Conservation (phyloP, 2,329 filamentous ascomycete genomes). For the Penicillium thymicola region DNA sequence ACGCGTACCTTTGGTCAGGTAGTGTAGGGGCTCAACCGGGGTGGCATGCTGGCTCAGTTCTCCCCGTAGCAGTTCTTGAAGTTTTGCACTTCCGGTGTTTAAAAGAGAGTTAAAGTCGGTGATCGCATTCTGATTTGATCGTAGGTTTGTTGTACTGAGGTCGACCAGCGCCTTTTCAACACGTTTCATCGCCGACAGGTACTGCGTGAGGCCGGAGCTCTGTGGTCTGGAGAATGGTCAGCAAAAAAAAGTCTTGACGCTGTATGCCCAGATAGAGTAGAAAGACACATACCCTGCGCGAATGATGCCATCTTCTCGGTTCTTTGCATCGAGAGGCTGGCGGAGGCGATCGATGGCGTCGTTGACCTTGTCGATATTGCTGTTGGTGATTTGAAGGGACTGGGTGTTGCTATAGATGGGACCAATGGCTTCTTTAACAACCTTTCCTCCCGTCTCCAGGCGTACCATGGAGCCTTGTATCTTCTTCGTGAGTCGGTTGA, state of each 20-base stretch:
- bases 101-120: conserved; percentile 74
- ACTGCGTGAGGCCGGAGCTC: conserved; percentile 75
- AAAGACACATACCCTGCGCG: conserved; percentile 60
- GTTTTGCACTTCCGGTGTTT: conserved; percentile 72
- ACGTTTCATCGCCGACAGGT: conserved; percentile 84
- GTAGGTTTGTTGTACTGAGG: conserved; percentile 84
- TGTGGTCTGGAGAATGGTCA: conserved; percentile 56
- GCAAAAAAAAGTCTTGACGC: background rate
- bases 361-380: conserved; percentile 83
- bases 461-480: conserved; percentile 83
- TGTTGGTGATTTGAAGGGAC: conserved; percentile 79
- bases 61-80: conserved; percentile 80
- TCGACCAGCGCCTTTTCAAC: conserved; percentile 79
- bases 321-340: conserved; percentile 88
- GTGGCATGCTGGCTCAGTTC: conserved; percentile 74
- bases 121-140: conserved; percentile 86
- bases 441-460: conserved; percentile 83
- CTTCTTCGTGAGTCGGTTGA: conserved; percentile 88
- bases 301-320: conserved; percentile 87
- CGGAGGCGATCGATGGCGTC: conserved; percentile 83
- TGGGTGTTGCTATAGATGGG: conserved; percentile 92
- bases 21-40: conserved; percentile 84
- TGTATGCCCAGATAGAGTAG: background rate
- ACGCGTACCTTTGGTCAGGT: conserved; percentile 74
- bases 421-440: conserved; percentile 85